These are phyloP conservation scores for Dicorynia guianensis DNA, from an alignment of 306 rosid species.

Conservation along the genomic window DNA sequence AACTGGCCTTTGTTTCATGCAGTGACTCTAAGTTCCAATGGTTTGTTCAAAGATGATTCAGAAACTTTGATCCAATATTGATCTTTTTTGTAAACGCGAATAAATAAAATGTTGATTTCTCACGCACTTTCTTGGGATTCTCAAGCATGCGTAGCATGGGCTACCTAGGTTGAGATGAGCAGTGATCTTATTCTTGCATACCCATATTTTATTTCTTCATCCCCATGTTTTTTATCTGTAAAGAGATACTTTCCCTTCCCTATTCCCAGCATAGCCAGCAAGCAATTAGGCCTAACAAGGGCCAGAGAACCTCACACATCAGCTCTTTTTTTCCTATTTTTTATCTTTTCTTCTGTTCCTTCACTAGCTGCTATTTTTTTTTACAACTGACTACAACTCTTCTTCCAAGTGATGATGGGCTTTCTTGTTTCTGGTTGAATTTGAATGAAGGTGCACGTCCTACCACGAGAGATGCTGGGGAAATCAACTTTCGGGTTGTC, in stretches of 20 bases:
- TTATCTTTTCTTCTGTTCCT: constrained; percentile 27
- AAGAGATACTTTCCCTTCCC: constrained; percentile 31
- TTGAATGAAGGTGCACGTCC: constrained; percentile 79
- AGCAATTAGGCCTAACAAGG: constrained; percentile 37
- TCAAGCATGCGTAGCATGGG: constrained; percentile 61
- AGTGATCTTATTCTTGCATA: constrained; percentile 11
- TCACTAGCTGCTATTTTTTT: constrained; percentile 34
- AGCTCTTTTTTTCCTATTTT: too few species aligned
- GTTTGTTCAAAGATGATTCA: constrained; percentile 32
- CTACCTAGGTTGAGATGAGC: constrained; percentile 38
- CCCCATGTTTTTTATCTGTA: constrained; percentile 29
- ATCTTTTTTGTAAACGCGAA: constrained; percentile 31
- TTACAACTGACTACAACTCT: constrained; percentile 17
- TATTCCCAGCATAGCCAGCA: constrained; percentile 45
- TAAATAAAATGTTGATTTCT: constrained; percentile 39
- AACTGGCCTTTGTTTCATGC: background rate
- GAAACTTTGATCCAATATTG: constrained; percentile 12
- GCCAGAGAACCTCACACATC: too few species aligned
- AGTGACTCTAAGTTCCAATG: constrained; percentile 45
- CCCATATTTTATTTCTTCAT: constrained; percentile 16
- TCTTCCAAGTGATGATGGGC: background rate
- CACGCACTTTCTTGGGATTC: constrained; percentile 67
- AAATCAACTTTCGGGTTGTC: constrained; percentile 99
- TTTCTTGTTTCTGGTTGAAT: background rate
- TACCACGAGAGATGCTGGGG: constrained; percentile 99